phyloP scores from a whole-genome alignment of 202 grass and related monocot genomes.

The Zoysia matrella region DNA sequence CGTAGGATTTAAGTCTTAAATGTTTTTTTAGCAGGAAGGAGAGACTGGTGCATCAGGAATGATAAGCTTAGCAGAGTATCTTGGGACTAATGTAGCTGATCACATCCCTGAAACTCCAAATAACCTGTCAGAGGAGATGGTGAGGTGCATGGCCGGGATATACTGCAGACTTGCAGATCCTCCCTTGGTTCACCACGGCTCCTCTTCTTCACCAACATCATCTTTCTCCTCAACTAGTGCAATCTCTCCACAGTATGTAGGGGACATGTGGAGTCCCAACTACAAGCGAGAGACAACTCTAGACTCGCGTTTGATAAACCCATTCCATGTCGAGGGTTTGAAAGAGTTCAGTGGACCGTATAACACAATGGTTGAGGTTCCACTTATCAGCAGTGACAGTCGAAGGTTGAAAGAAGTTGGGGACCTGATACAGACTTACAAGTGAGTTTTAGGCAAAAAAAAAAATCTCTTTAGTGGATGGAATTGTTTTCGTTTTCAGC shows the following conservation, averaged over 20 bases:
- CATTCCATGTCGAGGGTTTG: slow-evolving; percentile 77
- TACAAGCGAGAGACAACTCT: slow-evolving; percentile 63
- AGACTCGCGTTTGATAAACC: slow-evolving; percentile 88
- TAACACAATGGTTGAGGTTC: slow-evolving; percentile 56
- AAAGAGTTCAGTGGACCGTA: too few relatives aligned
- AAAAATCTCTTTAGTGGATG: neutral
- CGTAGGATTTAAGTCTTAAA: neutral
- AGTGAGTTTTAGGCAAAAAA: slow-evolving; percentile 47
- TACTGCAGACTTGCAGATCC: too few relatives aligned
- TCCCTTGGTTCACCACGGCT: too few relatives aligned
- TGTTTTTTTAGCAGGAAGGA: slow-evolving; percentile 63
- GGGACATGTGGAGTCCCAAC: slow-evolving; percentile 74
- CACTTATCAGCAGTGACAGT: slow-evolving; percentile 68
- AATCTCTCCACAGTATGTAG: slow-evolving; percentile 70
- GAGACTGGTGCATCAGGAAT: slow-evolving; percentile 64
- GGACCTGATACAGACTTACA: slow-evolving; percentile 85
- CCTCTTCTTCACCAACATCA: slow-evolving; percentile 45
- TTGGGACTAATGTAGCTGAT: slow-evolving; percentile 81
- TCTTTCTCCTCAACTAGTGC: slow-evolving; percentile 78
- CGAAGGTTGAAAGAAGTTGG: slow-evolving; percentile 70
- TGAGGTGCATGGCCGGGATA: too few relatives aligned
- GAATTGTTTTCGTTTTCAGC: neutral
- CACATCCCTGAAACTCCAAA: slow-evolving; percentile 86
- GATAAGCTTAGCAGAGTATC: slow-evolving; percentile 92
- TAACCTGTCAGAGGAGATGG: slow-evolving; percentile 50